Conservation (phyloP, 2,329 filamentous ascomycete genomes). For the Karstenula rhodostoma region DNA sequence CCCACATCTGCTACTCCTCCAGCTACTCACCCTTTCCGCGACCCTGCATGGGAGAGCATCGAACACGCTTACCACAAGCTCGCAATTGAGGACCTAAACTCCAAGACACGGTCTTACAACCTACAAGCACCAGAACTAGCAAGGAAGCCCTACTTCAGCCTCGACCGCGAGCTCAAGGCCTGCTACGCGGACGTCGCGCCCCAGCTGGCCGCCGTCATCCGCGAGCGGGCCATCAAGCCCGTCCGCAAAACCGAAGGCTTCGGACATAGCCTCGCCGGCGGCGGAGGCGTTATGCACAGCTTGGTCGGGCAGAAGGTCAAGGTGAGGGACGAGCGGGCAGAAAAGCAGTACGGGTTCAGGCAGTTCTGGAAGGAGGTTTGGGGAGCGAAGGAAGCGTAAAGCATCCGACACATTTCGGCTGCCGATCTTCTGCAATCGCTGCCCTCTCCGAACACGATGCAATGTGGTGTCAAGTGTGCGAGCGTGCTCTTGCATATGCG, state of each 20-base stretch:
- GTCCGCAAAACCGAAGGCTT: conserved; percentile 46
- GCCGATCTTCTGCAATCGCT: neutral
- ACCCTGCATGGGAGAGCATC: conserved; percentile 75
- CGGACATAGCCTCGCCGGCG: conserved; percentile 52
- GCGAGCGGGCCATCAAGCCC: conserved; percentile 67
- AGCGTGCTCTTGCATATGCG: neutral
- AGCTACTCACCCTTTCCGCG: conserved; percentile 71
- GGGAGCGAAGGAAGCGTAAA: conserved; percentile 13
- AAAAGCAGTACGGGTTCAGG: conserved; percentile 80
- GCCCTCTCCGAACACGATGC: neutral
- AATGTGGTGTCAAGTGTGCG: neutral
- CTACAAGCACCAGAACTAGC: conserved; percentile 91
- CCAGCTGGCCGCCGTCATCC: conserved; percentile 74
- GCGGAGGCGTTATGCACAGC: conserved; percentile 66
- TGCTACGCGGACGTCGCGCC: conserved; percentile 91
- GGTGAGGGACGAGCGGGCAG: conserved; percentile 76
- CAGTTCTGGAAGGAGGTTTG: conserved; percentile 91
- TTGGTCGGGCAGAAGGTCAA: conserved; percentile 64
- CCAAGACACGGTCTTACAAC: conserved; percentile 86
- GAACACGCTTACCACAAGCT: conserved; percentile 80
- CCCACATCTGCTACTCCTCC: conserved; percentile 51
- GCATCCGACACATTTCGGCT: neutral
- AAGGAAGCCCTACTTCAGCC: conserved; percentile 88
- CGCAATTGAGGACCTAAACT: conserved; percentile 80
- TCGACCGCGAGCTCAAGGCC: conserved; percentile 79